Conservation (phyloP, 345 rosid species). For the Sisymbrium altissimum region DNA sequence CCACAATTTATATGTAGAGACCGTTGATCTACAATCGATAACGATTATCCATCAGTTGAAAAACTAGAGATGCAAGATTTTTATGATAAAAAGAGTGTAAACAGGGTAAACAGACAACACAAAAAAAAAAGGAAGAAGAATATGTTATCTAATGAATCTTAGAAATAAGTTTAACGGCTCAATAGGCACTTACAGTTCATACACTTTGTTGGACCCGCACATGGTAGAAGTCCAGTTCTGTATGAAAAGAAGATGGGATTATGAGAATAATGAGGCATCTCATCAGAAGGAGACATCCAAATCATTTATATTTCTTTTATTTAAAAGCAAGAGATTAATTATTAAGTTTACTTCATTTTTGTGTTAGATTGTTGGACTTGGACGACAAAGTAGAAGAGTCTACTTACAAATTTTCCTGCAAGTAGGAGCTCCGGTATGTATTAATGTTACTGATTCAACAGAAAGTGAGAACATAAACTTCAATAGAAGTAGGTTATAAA, state of each 20-base stretch:
- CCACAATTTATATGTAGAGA: slow-evolving; percentile 31
- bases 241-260: neutral
- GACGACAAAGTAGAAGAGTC: neutral
- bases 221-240: slow-evolving; percentile 17
- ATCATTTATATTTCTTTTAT: neutral
- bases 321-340: neutral
- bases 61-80: neutral
- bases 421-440: slow-evolving; percentile 17
- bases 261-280: neutral
- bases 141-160: neutral
- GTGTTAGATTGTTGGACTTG: neutral
- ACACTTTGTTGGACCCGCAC: neutral
- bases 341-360: neutral
- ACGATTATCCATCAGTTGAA: neutral
- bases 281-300: neutral
- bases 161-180: neutral
- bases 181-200: neutral
- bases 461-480: neutral
- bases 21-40: slow-evolving; percentile 9
- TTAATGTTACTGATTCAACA: slow-evolving; percentile 12
- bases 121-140: neutral
- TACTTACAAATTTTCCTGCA: slow-evolving; percentile 14
- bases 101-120: neutral
- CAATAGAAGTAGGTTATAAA: neutral
- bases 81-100: neutral